Conservation (phyloP, 2,329 filamentous ascomycete species). For the Ceratocystis papillata region DNA sequence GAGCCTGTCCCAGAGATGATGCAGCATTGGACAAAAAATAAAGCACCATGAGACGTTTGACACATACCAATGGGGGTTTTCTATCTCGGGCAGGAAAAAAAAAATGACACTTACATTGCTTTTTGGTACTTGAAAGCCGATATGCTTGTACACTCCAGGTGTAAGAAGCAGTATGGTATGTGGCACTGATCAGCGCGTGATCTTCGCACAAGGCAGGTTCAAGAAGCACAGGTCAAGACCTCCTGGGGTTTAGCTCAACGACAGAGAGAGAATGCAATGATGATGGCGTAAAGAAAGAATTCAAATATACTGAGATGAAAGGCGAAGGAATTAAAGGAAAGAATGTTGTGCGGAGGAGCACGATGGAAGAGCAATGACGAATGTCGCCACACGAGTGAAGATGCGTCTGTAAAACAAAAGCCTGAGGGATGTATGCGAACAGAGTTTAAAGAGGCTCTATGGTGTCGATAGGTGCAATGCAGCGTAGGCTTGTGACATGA, state of each 20-base stretch:
- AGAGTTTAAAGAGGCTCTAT: neutral
- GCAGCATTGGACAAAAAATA: neutral
- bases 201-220: neutral
- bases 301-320: neutral
- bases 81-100: neutral
- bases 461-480: neutral
- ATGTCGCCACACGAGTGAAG: neutral
- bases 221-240: constrained; percentile 4
- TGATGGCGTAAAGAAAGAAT: neutral
- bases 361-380: neutral
- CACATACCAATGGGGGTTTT: neutral
- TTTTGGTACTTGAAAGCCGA: neutral
- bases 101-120: neutral
- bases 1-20: neutral
- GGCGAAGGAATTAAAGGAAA: neutral
- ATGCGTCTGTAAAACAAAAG: neutral
- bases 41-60: neutral
- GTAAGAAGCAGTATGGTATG: neutral
- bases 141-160: constrained; percentile 6
- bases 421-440: neutral
- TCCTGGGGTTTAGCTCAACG: neutral
- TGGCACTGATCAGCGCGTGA: neutral
- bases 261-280: neutral
- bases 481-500: constrained; percentile 3
- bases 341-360: neutral